Evolutionary conservation across 1,284 basidiomycete genomes (phyloP), one percentile per base, ranked within the genome.

Genomic region (Microbotryum intermedium): DNA sequence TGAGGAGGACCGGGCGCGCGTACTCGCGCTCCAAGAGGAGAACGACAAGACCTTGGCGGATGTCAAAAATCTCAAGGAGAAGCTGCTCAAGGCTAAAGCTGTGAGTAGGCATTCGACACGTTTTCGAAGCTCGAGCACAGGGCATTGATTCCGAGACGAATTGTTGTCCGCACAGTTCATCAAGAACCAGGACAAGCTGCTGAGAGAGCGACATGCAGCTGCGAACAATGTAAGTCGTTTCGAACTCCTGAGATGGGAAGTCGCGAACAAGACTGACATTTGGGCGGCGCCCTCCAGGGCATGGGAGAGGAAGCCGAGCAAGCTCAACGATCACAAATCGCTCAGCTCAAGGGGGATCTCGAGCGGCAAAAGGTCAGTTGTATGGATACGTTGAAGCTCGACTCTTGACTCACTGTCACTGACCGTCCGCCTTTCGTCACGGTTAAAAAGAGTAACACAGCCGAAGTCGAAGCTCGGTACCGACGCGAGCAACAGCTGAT

Each of bases 121-220:
- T 23, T 8, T 13, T 28, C 9, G 26, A n/a, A 7, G 44, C 4
- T 29, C 6, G 8, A 25, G 34, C 26, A n/a, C 34, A 49, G 25
- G 7, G 43, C 34, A 23, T 11, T 42, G 39, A 43, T 23, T 26
- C 20, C 16, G 23, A 10, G 20, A 1, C 10, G n/a, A 23, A 6
- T 13, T 11, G 6, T 6, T 18, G 11, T 21, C 50, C 43, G 18
- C 34, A 20, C 69, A 90, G 86, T 92, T 94, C 74, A 92, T 95
- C 78, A 89, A 89, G 74, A 81, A 85, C 55, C 92, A 95, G 74
- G 90, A 94, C 77, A 88, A 88, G 68, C 78, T 90, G 34, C 86
- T 89, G 76, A 87, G 72, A 45, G 72, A 86, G 69, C 66, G 62
- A 49, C 84, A 87, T 66, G 51, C 83, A 84, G 57, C 81, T 81